A percentile compares a stretch with the other conserved stretches of the same genome.
Evolutionary conservation across 768 basidiomycete genomes (phyloP).

Genomic region (Kwoniella europaea): DNA sequence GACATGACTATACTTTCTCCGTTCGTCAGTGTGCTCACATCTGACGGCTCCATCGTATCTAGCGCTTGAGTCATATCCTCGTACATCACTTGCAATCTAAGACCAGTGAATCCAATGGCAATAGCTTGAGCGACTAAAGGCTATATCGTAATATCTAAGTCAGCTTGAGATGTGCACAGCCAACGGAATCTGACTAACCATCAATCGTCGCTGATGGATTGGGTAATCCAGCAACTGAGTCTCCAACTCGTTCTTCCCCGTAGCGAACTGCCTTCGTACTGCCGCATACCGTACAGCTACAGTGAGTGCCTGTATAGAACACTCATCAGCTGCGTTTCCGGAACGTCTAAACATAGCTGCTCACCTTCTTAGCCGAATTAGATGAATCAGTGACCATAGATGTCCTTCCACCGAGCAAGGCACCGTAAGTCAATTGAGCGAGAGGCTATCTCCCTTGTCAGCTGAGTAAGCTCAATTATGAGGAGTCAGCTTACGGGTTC

Average conservation of each 20-base stretch:
- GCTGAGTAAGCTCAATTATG: neutral
- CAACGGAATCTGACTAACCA: conserved; percentile 40
- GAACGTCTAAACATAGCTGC: neutral
- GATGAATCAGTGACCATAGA: conserved; percentile 59
- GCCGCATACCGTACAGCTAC: conserved; percentile 61
- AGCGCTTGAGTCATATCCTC: conserved; percentile 55
- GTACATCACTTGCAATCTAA: conserved; percentile 55
- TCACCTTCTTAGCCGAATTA: conserved; percentile 60
- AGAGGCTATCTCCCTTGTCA: conserved; percentile 50
- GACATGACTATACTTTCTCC: neutral
- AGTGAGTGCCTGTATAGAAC: conserved; percentile 54
- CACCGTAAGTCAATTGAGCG: conserved; percentile 61
- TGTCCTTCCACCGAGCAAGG: conserved; percentile 59
- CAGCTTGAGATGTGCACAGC: no score
- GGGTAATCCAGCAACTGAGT: conserved; percentile 62
- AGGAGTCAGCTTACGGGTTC: conserved; percentile 50
- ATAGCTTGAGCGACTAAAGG: conserved; percentile 59
- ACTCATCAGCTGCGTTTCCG: neutral
- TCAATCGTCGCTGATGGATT: conserved; percentile 58
- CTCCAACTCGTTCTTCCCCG: conserved; percentile 59
- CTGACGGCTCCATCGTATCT: conserved; percentile 57
- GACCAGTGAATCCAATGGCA: conserved; percentile 58
- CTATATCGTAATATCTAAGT: conserved; percentile 17
- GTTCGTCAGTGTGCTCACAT: conserved; percentile 33
- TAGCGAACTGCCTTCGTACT: conserved; percentile 60